Evolutionary conservation across 306 rosid species (phyloP).

Genomic region (Lathyrus sativus): DNA sequence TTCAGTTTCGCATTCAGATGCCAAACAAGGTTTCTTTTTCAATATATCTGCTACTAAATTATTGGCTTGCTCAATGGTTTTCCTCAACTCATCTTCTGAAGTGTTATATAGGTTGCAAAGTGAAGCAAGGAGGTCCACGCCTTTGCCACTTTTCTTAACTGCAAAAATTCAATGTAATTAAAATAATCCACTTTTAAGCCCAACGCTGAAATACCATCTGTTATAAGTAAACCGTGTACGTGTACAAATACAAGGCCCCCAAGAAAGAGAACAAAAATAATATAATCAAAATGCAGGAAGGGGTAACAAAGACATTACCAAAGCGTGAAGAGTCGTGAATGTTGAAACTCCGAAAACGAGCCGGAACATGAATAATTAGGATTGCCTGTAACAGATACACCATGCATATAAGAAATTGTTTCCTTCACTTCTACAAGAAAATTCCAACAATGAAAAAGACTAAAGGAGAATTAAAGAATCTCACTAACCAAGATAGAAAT

Average conservation of each 20-base stretch:
- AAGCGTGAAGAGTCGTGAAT: constrained; percentile 68
- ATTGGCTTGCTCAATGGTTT: constrained; percentile 82
- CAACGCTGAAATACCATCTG: too few species aligned
- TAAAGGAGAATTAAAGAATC: constrained; percentile 14
- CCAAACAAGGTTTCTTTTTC: constrained; percentile 72
- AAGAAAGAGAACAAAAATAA: constrained; percentile 18
- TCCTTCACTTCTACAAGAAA: neutral
- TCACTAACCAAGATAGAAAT: constrained; percentile 87
- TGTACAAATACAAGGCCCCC: too few species aligned
- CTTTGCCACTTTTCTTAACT: constrained; percentile 73
- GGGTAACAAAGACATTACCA: constrained; percentile 54
- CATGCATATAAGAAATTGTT: constrained; percentile 39
- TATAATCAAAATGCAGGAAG: constrained; percentile 8
- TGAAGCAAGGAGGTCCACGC: constrained; percentile 84
- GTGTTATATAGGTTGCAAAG: constrained; percentile 78
- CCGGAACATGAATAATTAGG: constrained; percentile 84
- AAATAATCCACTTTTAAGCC: constrained; percentile 19
- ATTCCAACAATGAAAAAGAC: constrained; percentile 16
- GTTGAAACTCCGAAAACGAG: constrained; percentile 64
- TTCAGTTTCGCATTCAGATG: constrained; percentile 71
- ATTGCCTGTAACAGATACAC: constrained; percentile 69
- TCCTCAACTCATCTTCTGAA: constrained; percentile 84
- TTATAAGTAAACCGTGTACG: too few species aligned
- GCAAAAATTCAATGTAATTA: constrained; percentile 42
- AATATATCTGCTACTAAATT: constrained; percentile 69